Evolutionary conservation across 495 filamentous ascomycete genomes (phyloP), one percentile per base, ranked within the genome.

Genomic region (Chaetomium cochliodes): DNA sequence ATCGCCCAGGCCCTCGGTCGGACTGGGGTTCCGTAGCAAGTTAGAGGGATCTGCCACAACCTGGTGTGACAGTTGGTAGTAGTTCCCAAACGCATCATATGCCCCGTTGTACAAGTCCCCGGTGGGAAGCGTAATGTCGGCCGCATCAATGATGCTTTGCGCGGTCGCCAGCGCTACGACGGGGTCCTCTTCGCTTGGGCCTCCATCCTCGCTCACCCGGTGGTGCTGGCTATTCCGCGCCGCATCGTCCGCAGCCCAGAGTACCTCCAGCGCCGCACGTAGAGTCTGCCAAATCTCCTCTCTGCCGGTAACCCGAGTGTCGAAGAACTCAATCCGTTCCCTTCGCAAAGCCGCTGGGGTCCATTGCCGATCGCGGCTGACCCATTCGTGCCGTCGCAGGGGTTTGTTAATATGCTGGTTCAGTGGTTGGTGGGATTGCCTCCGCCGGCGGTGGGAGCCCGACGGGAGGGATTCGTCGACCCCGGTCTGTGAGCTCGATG

Each of bases 261-360:
- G 69, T 20, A 90, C 74, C 60, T 90, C 84, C 16, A 90, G 77
- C 0, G 87, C 90, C 0, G 85, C 77, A 30, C 82, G 82, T 13
- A 96, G 65, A 1, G 91, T 88, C 46, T 82, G 83, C 93, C 93
- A 98, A 47, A 93, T 80, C 69, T 96, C 91, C 16, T 81, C 65
- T 7, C 85, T 82, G 12, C 92, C 92, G 6, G 88, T 88, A 4
- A 94, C 90, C 39, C 90, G 79, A 3, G 93, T 98, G 60, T 92
- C 89, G 67, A 91, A 94, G 77, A 92, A 94, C 63, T 90, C 90
- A 26, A 74, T 73, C 42, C 83, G 75, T 65, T 86, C 81, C 23
- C 73, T 74, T 26, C 79, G 74, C 15, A 86, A 56, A 6, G 78
- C 68, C 16, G 69, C 54, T 0, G 74, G 76, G 0, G 82, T 82